Evolutionary conservation across 2,329 filamentous ascomycete species (phyloP), one percentile per base, ranked within the genome.

Genomic region (Fusarium keratoplasticum): DNA sequence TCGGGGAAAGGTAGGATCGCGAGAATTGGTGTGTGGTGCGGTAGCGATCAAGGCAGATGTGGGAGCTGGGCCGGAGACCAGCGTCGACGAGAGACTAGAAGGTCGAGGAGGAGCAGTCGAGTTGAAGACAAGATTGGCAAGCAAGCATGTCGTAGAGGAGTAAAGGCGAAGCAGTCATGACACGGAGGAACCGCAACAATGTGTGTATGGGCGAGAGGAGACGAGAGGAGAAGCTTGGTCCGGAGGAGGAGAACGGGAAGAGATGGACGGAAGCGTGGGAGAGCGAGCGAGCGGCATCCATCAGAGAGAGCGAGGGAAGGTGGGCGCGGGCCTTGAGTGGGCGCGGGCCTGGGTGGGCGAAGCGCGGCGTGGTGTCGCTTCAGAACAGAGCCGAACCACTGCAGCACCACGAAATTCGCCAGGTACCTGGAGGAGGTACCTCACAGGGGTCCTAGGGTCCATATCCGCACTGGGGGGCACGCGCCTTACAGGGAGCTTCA

Each of bases 181-280:
- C 69, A 78, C 71, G 61, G 60, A 67, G 44, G 61, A 62, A 62
- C 67, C 64, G 70, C 58, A 67, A 66, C 38, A 67, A 69, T 66
- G 61, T 61, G 70, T 61, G 70, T 61, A 70, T 74, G 65, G 63
- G 66, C 47, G 59, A 58, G 69, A 75, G 69, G 69, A 73, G 80
- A 82, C 78, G 76, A 78, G 69, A 72, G 79, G 76, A 78, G 78
- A 74, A 80, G 75, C 75, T 77, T 70, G 74, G 62, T 70, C 67
- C 52, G 65, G 67, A 69, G 66, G 57, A 76, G 50, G 71, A 66
- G 67, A 69, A 33, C 47, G 67, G 52, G 67, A 72, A 55, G 68
- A 72, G 61, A 35, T 59, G 69, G 52, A 58, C 47, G 47, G 27
- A 52, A 52, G 68, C 27, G 60, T 69, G 69, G 72, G 69, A 72